Base-by-base conservation (phyloP, 2,329 filamentous ascomycete genomes). In the Penicillium sp. region DNA sequence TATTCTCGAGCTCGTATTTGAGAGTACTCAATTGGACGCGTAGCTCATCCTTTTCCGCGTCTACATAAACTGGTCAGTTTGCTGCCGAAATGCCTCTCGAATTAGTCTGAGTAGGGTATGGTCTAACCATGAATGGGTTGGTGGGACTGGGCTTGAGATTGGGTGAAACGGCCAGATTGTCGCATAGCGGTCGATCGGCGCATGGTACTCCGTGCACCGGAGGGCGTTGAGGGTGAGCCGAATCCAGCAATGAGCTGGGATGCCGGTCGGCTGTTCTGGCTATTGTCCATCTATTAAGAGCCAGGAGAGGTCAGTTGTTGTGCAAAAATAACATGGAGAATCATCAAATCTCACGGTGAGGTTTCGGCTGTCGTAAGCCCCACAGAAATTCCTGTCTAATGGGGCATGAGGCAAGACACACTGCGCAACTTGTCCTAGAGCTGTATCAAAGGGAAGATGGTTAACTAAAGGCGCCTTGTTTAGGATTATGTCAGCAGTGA, bases 11-110 rank as follows among this genome's bases (percentile, higher is more conserved):
- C 58, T 93, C 91, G 77, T 97, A 99, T 61, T 88, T 88, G 50
- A 97, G 79, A 0, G 91, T 90, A 61, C 93, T 94, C 42, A 97
- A 81, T 75, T 97, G 91, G 2, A 93, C 91, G 70, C 93, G 93
- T 27, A 97, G 82, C 63, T 93, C 89, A 69, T 97, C 93, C 59
- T 85, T 88, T 53, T 77, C 76, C 13, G 69, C 63, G 64, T 78
- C 76, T 78, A 48, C 0, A 56, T 9, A 13, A 33, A 17, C 7
- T 15, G 21, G 47, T 70, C 15, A 68, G 51, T 44, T 27, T 38
- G 23, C 31, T 33, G n/a, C 57, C 36, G 7, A 21, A 21, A 17
- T 2, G 15, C 17, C 6, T 17, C 35, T 9, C 33, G 4, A 6
- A 19, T 29, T 25, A 4, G 17, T 42, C 23, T 15, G 27, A 31